Base-by-base conservation (phyloP, 2,329 filamentous ascomycete genomes). In the Esteya vermicola region DNA sequence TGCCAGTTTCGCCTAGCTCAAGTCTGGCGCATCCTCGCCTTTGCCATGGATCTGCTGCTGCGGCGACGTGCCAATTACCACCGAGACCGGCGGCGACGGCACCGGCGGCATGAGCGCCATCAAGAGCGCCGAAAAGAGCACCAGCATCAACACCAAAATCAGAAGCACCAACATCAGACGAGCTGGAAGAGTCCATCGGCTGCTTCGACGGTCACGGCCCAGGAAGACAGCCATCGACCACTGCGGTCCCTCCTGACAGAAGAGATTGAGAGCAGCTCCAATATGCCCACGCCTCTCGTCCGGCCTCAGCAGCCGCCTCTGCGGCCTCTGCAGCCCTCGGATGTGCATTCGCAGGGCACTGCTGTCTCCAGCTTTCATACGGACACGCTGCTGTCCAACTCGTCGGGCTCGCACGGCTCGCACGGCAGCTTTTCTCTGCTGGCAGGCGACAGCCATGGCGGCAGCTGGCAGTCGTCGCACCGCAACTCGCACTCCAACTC, bases 261-360 rank as follows among this genome's bases (percentile, higher is more conserved):
- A 41, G 74, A 76, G 41, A 62, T 73, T 18, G 74, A 76, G 44
- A 78, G 70, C 51, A 77, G 72, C 7, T 79, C 75, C 1, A 77
- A 77, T 44, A 63, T 74, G 21, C 60, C 72, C 2, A 80, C 75
- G 0, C 75, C 75, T 0, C 53, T 77, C 6, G 74, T 67, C 2
- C 61, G 69, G 19, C 18, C 35, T 4, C 44, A 34, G 20, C 40
- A 36, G 4, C 36, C 33, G 7, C 8, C 34, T 28, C 14, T 16
- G n/a, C 28, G 28, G 28, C 28, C 14, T 16, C 5, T 31, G n/a
- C n/a, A n/a, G n/a, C n/a, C n/a, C n/a, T n/a, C n/a, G n/a, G n/a
- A n/a, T n/a, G n/a, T n/a, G n/a, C n/a, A n/a, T n/a, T n/a, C n/a
- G n/a, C n/a, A n/a, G n/a, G n/a, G n/a, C n/a, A n/a, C n/a, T n/a